Conservation (phyloP, 805 yeast species). For the Candida chilensis region DNA sequence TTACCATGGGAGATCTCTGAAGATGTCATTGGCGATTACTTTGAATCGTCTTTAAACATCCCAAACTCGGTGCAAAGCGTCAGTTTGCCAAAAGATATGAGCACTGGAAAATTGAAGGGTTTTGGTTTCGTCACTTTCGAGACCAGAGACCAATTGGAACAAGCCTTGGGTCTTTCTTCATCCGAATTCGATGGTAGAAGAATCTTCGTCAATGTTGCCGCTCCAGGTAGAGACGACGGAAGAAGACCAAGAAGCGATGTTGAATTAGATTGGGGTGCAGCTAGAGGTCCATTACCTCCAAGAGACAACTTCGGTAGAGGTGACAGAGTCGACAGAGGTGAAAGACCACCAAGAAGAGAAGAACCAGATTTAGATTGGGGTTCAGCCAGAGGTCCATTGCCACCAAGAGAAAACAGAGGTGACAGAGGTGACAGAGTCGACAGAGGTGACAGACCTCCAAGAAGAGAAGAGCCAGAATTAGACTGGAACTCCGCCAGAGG, state of each 20-base stretch:
- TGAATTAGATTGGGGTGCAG: slow-evolving; percentile 36
- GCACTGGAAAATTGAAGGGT: slow-evolving; percentile 53
- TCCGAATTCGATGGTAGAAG: slow-evolving; percentile 38
- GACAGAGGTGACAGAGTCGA: slow-evolving; percentile 19
- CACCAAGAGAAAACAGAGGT: slow-evolving; percentile 23
- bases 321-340: slow-evolving; percentile 15
- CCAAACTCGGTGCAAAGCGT: too few relatives aligned
- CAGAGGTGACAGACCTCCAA: slow-evolving; percentile 10
- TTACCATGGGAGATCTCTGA: slow-evolving; percentile 79
- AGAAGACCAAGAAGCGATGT: slow-evolving; percentile 20
- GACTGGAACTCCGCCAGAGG: slow-evolving; percentile 33
- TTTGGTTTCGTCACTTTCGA: slow-evolving; percentile 45
- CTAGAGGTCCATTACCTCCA: slow-evolving; percentile 21
- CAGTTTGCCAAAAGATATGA: slow-evolving; percentile 62
- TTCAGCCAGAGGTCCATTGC: slow-evolving; percentile 28
- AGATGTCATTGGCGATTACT: slow-evolving; percentile 49
- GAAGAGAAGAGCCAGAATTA: slow-evolving; percentile 26
- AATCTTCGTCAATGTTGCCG: slow-evolving; percentile 48
- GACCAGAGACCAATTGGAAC: slow-evolving; percentile 37
- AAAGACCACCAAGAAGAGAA: slow-evolving; percentile 28
- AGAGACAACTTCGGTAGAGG: slow-evolving; percentile 25
- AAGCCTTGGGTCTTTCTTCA: slow-evolving; percentile 36
- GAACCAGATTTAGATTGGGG: slow-evolving; percentile 59
- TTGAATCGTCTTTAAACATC: too few relatives aligned
- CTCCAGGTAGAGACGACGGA: slow-evolving; percentile 42